Conservation (phyloP, 1,139 yeast species). For the Eremothecium sinecaudum region DNA sequence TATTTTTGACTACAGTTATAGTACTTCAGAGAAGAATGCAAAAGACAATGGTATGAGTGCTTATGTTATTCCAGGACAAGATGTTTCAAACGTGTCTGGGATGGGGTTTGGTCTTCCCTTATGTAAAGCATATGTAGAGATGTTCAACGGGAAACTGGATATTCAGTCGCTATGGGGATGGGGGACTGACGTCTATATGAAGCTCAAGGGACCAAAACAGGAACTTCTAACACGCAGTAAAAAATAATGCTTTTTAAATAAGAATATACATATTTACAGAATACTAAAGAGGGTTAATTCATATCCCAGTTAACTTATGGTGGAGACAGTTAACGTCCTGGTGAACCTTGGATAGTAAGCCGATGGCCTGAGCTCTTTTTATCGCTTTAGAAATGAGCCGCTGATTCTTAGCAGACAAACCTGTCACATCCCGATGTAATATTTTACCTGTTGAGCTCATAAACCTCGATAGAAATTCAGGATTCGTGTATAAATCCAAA, state of each 20-base stretch:
- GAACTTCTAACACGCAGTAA: constrained; percentile 7
- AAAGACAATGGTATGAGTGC: constrained; percentile 29
- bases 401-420: constrained; percentile 53
- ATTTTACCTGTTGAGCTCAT: constrained; percentile 59
- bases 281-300: background rate
- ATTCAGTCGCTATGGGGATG: constrained; percentile 75
- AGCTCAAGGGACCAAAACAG: constrained; percentile 32
- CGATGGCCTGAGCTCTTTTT: constrained; percentile 59
- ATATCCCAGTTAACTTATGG: too few species aligned
- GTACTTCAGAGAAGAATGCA: constrained; percentile 43
- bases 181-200: constrained; percentile 71
- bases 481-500: constrained; percentile 54
- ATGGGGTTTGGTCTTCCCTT: constrained; percentile 94
- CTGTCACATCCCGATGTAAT: constrained; percentile 57
- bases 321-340: constrained; percentile 43
- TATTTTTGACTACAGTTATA: constrained; percentile 77
- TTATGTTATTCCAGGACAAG: constrained; percentile 65
- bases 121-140: constrained; percentile 62
- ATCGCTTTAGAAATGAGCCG: constrained; percentile 56
- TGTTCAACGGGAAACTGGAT: constrained; percentile 67
- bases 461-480: constrained; percentile 51
- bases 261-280: background rate
- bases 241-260: too few species aligned
- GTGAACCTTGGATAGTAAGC: constrained; percentile 55
- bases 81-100: constrained; percentile 76